These are phyloP conservation scores for Xylaria digitata DNA, from an alignment of 2,329 filamentous ascomycete species.

Conservation along the genomic window DNA sequence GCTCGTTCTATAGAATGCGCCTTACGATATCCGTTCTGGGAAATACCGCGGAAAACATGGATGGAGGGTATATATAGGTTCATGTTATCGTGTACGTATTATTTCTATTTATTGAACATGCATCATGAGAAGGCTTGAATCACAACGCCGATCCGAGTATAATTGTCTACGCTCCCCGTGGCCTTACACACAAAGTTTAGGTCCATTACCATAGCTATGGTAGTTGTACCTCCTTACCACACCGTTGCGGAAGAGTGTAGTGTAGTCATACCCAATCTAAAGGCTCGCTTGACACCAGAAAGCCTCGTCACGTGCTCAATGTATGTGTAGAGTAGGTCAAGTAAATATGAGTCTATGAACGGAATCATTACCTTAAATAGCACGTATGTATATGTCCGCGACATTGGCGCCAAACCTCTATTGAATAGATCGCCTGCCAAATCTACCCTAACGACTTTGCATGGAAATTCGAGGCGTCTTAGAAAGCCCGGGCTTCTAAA, in stretches of 20 bases:
- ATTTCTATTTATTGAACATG: background rate
- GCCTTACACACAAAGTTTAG: background rate
- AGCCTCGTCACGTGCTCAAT: background rate
- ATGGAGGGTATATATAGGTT: too few species aligned
- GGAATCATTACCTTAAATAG: slow-evolving; percentile 46
- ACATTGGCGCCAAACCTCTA: slow-evolving; percentile 27
- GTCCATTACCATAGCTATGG: background rate
- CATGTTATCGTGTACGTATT: too few species aligned
- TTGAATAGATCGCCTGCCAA: slow-evolving; percentile 38
- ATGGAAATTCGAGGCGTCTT: slow-evolving; percentile 26
- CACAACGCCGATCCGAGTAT: background rate
- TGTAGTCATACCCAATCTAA: too few species aligned
- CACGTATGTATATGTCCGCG: slow-evolving; percentile 36
- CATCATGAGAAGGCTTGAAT: too few species aligned
- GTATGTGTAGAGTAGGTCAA: slow-evolving; percentile 9
- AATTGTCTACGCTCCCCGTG: background rate
- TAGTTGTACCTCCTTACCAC: background rate
- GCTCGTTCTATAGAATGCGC: too few species aligned
- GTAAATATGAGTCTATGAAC: slow-evolving; percentile 42
- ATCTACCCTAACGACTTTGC: slow-evolving; percentile 37
- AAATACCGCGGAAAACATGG: too few species aligned
- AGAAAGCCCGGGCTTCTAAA: slow-evolving; percentile 38
- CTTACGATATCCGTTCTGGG: too few species aligned
- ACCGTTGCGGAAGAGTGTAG: background rate
- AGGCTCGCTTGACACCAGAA: background rate